Percentiles rank a stretch among this genome's conserved stretches.
These are phyloP conservation scores for Trichoderma atroviride DNA, from an alignment of 2,329 filamentous ascomycete species.

Conservation along the genomic window DNA sequence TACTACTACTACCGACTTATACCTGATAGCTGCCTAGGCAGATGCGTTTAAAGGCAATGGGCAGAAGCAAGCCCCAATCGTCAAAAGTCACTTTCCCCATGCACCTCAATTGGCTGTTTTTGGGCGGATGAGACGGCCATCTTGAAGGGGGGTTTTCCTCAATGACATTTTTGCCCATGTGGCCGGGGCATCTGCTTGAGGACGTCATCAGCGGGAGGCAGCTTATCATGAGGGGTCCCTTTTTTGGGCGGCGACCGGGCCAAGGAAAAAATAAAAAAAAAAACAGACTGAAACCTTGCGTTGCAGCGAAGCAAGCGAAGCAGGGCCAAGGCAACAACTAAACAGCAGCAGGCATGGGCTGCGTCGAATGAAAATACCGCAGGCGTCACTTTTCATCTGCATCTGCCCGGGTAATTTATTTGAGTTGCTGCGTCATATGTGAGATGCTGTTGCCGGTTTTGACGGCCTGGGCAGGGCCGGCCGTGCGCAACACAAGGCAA, in stretches of 20 bases:
- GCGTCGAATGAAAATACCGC: not conserved
- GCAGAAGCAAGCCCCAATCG: not conserved
- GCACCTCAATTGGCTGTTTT: constrained; percentile 3
- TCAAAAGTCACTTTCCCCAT: not conserved
- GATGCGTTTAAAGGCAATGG: not conserved
- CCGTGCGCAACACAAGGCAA: not conserved
- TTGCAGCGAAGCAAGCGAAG: not conserved
- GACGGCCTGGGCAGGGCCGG: not conserved
- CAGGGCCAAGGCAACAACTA: not conserved
- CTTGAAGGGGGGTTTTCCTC: not conserved
- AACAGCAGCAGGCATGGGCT: not conserved
- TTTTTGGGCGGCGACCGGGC: not conserved
- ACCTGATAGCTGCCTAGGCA: not conserved
- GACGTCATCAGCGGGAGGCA: constrained; percentile 23
- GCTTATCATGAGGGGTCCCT: constrained; percentile 10
- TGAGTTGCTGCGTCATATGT: constrained; percentile 6
- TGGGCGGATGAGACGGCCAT: not conserved
- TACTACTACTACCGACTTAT: not conserved
- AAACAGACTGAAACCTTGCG: constrained; percentile 6
- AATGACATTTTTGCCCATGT: not conserved
- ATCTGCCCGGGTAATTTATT: not conserved
- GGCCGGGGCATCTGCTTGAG: constrained; percentile 8
- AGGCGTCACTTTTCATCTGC: not conserved
- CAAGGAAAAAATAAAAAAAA: not conserved
- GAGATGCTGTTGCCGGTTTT: not conserved